Percentiles rank a stretch among this genome's conserved stretches.
These are phyloP conservation scores for Cladosporium oxysporum DNA, from an alignment of 2,329 filamentous ascomycete genomes.

Conservation along the genomic window DNA sequence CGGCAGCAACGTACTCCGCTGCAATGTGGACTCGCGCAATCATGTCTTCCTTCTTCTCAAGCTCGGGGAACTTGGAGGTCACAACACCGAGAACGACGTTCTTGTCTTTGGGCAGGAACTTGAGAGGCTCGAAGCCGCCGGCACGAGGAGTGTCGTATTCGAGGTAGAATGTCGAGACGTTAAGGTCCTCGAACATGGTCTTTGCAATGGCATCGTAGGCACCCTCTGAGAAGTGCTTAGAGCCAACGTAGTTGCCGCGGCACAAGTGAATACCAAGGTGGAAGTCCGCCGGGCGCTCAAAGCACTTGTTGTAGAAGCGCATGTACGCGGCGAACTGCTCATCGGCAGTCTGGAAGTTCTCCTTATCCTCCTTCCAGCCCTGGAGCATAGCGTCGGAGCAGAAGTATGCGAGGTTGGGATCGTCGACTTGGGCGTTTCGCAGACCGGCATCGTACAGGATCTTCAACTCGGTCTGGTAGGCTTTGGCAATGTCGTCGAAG, in stretches of 20 bases:
- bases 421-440: constrained; percentile 52
- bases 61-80: constrained; percentile 48
- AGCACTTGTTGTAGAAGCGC: constrained; percentile 71
- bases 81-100: constrained; percentile 51
- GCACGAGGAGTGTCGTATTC: constrained; percentile 51
- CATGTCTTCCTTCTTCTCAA: constrained; percentile 51
- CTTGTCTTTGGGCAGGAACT: constrained; percentile 48
- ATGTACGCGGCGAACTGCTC: constrained; percentile 76
- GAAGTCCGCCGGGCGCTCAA: constrained; percentile 64
- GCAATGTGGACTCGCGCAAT: constrained; percentile 48
- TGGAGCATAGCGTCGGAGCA: constrained; percentile 71
- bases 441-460: constrained; percentile 49
- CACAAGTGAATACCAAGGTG: constrained; percentile 78
- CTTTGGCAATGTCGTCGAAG: constrained; percentile 49
- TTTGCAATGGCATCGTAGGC: constrained; percentile 50
- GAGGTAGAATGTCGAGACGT: constrained; percentile 40
- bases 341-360: constrained; percentile 68
- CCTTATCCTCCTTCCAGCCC: constrained; percentile 67
- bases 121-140: constrained; percentile 50
- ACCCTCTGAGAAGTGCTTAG: constrained; percentile 50
- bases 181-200: constrained; percentile 38
- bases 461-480: constrained; percentile 50
- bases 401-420: constrained; percentile 60
- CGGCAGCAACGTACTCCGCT: constrained; percentile 69
- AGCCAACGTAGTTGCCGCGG: constrained; percentile 52